Conservation (phyloP, 2,329 filamentous ascomycete genomes). For the Aspergillus brasiliensis region DNA sequence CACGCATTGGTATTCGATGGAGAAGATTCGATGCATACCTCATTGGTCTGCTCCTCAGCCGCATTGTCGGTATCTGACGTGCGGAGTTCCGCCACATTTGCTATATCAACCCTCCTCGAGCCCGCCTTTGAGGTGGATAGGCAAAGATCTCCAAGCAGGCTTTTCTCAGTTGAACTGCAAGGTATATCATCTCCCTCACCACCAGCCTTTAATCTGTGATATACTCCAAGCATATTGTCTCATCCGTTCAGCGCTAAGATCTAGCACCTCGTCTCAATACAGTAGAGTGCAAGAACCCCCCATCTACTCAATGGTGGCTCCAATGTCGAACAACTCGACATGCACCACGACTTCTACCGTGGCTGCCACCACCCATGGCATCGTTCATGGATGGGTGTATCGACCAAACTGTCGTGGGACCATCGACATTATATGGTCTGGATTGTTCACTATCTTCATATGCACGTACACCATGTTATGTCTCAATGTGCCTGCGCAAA, state of each 20-base stretch:
- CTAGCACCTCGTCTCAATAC: no score
- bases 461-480: not conserved
- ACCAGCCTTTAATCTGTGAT: not conserved
- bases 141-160: not conserved
- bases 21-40: no score
- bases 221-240: not conserved
- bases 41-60: no score
- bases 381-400: not conserved
- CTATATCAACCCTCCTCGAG: not conserved
- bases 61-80: no score
- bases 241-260: no score
- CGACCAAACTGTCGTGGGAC: not conserved
- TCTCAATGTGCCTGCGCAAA: not conserved
- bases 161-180: no score
- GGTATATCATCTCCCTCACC: not conserved
- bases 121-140: not conserved
- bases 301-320: not conserved
- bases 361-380: not conserved
- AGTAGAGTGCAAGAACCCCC: not conserved
- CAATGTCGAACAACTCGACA: not conserved
- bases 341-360: not conserved
- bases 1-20: no score
- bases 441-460: no score
- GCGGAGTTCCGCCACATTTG: no score
- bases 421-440: no score